phyloP scores from a whole-genome alignment of 225 moss, liverwort and hornwort genomes.

The Marchantia paleacea region DNA sequence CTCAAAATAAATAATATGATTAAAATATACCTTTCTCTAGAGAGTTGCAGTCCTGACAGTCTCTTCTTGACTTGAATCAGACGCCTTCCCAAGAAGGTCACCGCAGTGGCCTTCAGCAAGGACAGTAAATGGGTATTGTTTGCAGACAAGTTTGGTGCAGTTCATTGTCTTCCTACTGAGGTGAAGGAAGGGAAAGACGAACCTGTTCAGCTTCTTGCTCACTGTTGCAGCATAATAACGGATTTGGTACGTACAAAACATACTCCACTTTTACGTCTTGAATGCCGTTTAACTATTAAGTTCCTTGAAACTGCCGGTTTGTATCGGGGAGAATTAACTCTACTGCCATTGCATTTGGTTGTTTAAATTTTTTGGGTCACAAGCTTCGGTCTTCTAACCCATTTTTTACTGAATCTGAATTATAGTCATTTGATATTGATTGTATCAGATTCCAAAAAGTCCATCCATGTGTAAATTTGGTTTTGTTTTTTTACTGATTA shows the following conservation, averaged over 20 bases:
- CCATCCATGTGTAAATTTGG: too few species aligned
- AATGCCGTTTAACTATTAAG: too few species aligned
- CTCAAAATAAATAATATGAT: too few species aligned
- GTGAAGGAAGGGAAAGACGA: conserved; percentile 34
- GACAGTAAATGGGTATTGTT: conserved; percentile 88
- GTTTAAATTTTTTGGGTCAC: too few species aligned
- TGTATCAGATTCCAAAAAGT: too few species aligned
- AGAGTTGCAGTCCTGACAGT: not conserved
- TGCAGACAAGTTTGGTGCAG: conserved; percentile 97
- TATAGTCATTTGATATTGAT: too few species aligned
- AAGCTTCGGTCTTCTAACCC: too few species aligned
- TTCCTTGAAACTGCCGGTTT: too few species aligned
- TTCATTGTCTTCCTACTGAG: conserved; percentile 65
- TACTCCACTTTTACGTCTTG: not conserved
- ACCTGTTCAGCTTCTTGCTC: conserved; percentile 82
- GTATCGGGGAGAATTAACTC: too few species aligned
- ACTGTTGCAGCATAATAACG: conserved; percentile 98
- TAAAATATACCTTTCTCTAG: not conserved
- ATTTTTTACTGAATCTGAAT: too few species aligned
- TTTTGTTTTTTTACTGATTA: too few species aligned
- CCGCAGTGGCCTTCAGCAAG: conserved; percentile 76
- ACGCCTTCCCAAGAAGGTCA: conserved; percentile 83
- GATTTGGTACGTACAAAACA: conserved; percentile 52
- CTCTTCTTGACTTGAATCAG: conserved; percentile 38
- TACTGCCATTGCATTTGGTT: too few species aligned